phyloP scores from a whole-genome alignment of 2,329 filamentous ascomycete species.

The Zalaria obscura region DNA sequence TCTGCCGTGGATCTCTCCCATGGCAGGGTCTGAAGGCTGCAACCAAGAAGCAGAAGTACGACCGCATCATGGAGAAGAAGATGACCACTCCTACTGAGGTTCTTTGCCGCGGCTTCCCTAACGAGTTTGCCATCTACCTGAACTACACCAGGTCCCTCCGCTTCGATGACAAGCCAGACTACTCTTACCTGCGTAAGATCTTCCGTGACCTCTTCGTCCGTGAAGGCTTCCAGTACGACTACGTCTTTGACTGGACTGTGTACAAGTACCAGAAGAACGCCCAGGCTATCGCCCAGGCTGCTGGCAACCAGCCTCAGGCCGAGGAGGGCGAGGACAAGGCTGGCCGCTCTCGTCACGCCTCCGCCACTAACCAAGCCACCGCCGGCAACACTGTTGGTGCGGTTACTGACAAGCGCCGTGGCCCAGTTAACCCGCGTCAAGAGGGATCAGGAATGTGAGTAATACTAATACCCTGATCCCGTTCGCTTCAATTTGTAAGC shows the following conservation, averaged over 20 bases:
- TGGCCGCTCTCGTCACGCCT: conserved; percentile 39
- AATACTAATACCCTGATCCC: conserved; percentile 54
- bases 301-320: conserved; percentile 48
- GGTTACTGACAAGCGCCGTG: conserved; percentile 51
- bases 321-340: conserved; percentile 66
- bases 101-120: conserved; percentile 96
- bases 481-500: conserved; percentile 52
- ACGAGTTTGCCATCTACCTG: conserved; percentile 98
- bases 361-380: conserved; percentile 51
- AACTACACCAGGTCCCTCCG: conserved; percentile 98
- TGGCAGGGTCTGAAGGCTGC: conserved; percentile 98
- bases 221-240: conserved; percentile 99
- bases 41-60: conserved; percentile 99
- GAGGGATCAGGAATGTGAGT: conserved; percentile 97
- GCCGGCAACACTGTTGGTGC: conserved; percentile 44
- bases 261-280: conserved; percentile 99
- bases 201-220: conserved; percentile 99
- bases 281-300: conserved; percentile 78
- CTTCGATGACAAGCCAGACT: conserved; percentile 99
- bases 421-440: conserved; percentile 62
- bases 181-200: conserved; percentile 99
- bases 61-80: conserved; percentile 99
- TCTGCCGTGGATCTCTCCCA: conserved; percentile 94
- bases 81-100: conserved; percentile 99
- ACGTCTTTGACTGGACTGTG: conserved; percentile 99